Percentiles rank a stretch among this genome's conserved stretches.
phyloP scores from a whole-genome alignment of 208 protist genomes.

The Wallacemonas sp. region DNA sequence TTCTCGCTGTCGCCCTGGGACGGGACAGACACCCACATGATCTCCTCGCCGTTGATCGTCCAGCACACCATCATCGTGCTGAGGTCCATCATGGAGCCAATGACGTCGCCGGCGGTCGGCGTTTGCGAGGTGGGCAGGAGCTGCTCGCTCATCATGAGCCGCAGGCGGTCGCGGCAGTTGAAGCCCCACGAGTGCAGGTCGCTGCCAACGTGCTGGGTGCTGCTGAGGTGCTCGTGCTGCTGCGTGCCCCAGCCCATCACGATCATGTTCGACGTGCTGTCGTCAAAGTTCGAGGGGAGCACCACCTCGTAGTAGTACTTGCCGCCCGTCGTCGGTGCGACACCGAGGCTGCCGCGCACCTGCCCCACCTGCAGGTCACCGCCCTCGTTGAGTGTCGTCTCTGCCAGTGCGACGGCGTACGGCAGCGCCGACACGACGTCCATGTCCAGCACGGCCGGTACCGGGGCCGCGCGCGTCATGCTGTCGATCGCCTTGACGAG shows the following conservation, averaged over 20 bases:
- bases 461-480: constrained; percentile 52
- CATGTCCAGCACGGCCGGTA: constrained; percentile 56
- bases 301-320: constrained; percentile 87
- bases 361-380: constrained; percentile 81
- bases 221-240: constrained; percentile 80
- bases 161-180: constrained; percentile 80
- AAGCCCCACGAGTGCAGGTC: constrained; percentile 90
- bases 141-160: constrained; percentile 77
- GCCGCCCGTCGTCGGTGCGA: constrained; percentile 54
- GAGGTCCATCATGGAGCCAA: constrained; percentile 83
- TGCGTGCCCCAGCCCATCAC: constrained; percentile 91
- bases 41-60: constrained; percentile 83
- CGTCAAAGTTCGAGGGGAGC: constrained; percentile 53
- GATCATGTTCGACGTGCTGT: constrained; percentile 38
- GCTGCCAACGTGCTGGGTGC: constrained; percentile 81
- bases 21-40: constrained; percentile 77
- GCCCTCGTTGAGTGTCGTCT: constrained; percentile 69
- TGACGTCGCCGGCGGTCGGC: constrained; percentile 68
- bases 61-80: constrained; percentile 84
- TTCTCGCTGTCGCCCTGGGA: constrained; percentile 70
- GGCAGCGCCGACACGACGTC: constrained; percentile 48
- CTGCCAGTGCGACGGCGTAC: constrained; percentile 68
- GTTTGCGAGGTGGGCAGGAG: constrained; percentile 35
- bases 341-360: constrained; percentile 79
- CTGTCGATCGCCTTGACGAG: constrained; percentile 50